These are phyloP conservation scores for Vitis riparia DNA, from an alignment of 164 flowering plant species.

Conservation along the genomic window DNA sequence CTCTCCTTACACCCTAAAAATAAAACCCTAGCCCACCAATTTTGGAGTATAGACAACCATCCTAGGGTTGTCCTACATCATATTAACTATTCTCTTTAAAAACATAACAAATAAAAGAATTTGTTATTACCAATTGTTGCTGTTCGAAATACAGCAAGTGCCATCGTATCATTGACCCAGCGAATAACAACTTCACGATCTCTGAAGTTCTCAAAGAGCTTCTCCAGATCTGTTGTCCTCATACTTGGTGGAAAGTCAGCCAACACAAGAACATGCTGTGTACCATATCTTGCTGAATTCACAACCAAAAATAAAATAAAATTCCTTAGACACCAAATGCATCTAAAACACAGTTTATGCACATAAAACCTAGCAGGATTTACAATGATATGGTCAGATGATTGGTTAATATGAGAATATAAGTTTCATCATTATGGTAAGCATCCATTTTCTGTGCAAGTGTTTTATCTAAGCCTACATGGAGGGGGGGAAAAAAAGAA, in stretches of 20 bases:
- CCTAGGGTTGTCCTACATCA: too few species aligned
- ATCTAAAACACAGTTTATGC: not conserved
- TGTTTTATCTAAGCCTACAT: too few species aligned
- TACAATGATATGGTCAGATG: not conserved
- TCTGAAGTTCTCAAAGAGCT: slow-evolving; percentile 59
- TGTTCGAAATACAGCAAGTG: slow-evolving; percentile 82
- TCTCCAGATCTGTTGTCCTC: slow-evolving; percentile 76
- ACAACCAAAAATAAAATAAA: slow-evolving; percentile 5
- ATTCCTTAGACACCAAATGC: not conserved
- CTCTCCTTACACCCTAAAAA: too few species aligned
- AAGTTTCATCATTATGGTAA: not conserved
- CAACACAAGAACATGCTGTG: slow-evolving; percentile 89
- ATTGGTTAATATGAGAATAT: not conserved
- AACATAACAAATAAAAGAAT: too few species aligned
- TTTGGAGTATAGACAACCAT: too few species aligned
- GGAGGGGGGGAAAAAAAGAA: not conserved
- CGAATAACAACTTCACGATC: slow-evolving; percentile 70
- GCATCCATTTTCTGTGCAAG: not conserved
- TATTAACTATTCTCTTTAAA: too few species aligned
- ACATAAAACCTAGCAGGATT: not conserved
- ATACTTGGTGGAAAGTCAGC: slow-evolving; percentile 76
- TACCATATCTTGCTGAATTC: slow-evolving; percentile 66
- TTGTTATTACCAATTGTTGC: slow-evolving; percentile 60
- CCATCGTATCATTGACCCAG: slow-evolving; percentile 91
- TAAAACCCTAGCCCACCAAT: too few species aligned